Base-by-base conservation (phyloP, 768 basidiomycete species). In the Phylloporus sp. region DNA sequence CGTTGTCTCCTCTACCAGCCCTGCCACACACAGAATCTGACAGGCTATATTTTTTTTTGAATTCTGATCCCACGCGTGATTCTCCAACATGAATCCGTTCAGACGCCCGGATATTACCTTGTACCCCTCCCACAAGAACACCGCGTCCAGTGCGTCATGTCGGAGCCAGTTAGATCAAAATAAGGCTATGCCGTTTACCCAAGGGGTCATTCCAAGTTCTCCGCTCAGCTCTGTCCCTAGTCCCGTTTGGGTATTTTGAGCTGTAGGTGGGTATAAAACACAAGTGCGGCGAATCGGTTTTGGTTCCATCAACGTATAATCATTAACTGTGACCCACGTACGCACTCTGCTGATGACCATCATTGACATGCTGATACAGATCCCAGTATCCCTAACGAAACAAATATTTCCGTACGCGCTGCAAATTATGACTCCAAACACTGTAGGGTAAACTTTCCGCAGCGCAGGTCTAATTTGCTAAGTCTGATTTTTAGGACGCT, bases 401-500 rank as follows among this genome's bases (percentile, higher is more conserved):
- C 18, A 18, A 49, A 18, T 15, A 29, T 4, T 2, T 9, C 20
- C 15, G 18, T 12, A 34, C n/a, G 28, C 27, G 6, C n/a, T n/a
- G 4, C 26, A 7, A 34, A 20, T 32, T 3, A 61, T 58, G 62
- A 16, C 29, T 16, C 15, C 10, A 3, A 46, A 47, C 26, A 41
- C 15, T 10, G 59, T 58, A 49, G 27, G 12, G 28, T 10, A n/a
- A 31, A 2, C 35, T 9, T 23, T 32, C 34, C 9, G 9, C 4
- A 16, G 18, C 28, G 20, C 6, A 9, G 7, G 16, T 18, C 5
- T 15, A 1, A 15, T 45, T 18, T 20, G 12, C 52, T 62, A 15
- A 65, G 13, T 4, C 11, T 48, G 16, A 4, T n/a, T 23, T 31
- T 12, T 35, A 62, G 61, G 16, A 47, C 28, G 11, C 29, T 36